A percentile compares a stretch with the other conserved stretches of the same genome.
Evolutionary conservation across 2,329 filamentous ascomycete species (phyloP).

Genomic region (Ophiognomonia clavigignenti-juglandacearum): DNA sequence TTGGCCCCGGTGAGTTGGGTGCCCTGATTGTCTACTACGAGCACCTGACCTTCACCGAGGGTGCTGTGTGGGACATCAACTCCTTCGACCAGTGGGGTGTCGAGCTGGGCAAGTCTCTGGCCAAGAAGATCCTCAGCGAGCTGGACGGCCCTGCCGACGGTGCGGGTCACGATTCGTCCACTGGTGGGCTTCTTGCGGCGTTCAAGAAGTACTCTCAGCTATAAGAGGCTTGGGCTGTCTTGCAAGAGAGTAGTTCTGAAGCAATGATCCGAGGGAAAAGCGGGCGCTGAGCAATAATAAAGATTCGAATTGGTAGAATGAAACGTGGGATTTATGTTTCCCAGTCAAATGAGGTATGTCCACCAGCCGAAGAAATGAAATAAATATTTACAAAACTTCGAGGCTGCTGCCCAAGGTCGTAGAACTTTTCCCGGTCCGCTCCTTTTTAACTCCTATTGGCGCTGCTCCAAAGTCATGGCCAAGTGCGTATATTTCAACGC

Average conservation of each 20-base stretch:
- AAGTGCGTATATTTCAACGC: no score
- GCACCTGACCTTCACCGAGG: conserved; percentile 96
- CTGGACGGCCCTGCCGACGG: conserved; percentile 73
- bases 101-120: conserved; percentile 92
- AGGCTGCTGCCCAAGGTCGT: no score
- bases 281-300: not conserved
- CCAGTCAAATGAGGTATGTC: no score
- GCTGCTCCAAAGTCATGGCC: no score
- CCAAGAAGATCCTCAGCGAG: conserved; percentile 86
- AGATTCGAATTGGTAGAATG: not conserved
- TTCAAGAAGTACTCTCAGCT: conserved; percentile 73
- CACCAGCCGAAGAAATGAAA: no score
- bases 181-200: conserved; percentile 80
- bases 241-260: not conserved
- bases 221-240: conserved; percentile 24
- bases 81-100: conserved; percentile 99
- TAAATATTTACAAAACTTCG: no score
- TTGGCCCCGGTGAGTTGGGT: conserved; percentile 89
- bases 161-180: conserved; percentile 77
- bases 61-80: conserved; percentile 99
- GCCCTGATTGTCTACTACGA: conserved; percentile 98
- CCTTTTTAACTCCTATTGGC: no score
- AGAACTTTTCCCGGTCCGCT: no score
- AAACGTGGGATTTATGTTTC: no score
- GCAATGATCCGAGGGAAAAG: not conserved